phyloP scores from a whole-genome alignment of 768 basidiomycete genomes.

The Leccinum ochraceum region DNA sequence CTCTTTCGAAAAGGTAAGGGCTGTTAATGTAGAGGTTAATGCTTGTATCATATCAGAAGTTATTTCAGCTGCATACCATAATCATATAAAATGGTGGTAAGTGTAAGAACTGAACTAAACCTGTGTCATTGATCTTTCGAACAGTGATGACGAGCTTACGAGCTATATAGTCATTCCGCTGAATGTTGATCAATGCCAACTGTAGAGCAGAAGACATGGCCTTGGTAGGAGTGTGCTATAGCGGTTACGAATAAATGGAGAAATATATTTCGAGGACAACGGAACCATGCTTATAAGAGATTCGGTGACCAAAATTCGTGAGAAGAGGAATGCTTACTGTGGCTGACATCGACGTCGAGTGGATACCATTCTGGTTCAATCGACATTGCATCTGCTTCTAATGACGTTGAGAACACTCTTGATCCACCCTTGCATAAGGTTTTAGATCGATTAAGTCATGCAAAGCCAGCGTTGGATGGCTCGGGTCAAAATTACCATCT shows the following conservation, averaged over 20 bases:
- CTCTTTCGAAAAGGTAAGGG: neutral
- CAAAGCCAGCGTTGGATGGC: too few relatives aligned
- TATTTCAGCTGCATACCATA: neutral
- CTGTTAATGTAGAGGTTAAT: neutral
- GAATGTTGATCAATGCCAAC: neutral
- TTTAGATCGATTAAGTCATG: neutral
- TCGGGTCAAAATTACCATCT: neutral
- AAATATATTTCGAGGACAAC: neutral
- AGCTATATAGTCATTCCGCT: neutral
- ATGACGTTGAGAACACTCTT: too few relatives aligned
- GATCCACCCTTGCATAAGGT: neutral
- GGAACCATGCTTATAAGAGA: neutral
- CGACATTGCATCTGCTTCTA: too few relatives aligned
- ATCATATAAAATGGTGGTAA: neutral
- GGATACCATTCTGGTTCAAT: too few relatives aligned
- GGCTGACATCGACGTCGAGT: neutral
- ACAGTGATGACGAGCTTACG: neutral
- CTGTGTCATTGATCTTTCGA: neutral
- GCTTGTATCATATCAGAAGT: neutral
- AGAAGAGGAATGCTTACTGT: neutral
- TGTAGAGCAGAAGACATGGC: neutral
- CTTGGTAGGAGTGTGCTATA: neutral
- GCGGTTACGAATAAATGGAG: neutral
- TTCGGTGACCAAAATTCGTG: neutral
- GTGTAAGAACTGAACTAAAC: neutral